These are phyloP conservation scores for Zasmidium citrigriseum DNA, from an alignment of 2,329 filamentous ascomycete species.

Conservation along the genomic window DNA sequence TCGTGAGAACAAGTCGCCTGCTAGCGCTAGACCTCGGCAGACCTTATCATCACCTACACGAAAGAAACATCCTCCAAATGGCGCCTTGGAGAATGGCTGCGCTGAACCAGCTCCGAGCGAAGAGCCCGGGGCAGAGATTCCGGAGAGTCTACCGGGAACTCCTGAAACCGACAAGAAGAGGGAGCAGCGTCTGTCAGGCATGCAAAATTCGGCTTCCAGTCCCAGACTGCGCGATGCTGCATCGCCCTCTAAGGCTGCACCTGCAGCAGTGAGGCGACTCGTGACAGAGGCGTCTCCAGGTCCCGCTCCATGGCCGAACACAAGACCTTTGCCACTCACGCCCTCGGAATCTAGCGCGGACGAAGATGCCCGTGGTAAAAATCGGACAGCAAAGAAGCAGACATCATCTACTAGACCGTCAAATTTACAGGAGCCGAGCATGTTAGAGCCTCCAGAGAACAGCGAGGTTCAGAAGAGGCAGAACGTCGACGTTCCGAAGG, in stretches of 20 bases:
- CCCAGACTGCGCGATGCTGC: background rate
- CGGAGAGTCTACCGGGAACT: background rate
- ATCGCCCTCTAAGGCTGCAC: background rate
- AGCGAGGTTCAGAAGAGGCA: background rate
- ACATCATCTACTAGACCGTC: background rate
- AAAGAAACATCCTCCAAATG: background rate
- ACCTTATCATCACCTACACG: background rate
- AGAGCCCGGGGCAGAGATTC: background rate
- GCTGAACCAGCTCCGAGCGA: background rate
- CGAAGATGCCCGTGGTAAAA: background rate
- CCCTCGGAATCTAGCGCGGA: background rate
- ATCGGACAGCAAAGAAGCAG: background rate
- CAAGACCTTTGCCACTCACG: background rate
- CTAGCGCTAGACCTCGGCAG: background rate
- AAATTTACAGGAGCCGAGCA: background rate
- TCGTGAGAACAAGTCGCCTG: background rate
- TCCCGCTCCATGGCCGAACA: background rate
- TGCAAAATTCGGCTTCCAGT: background rate
- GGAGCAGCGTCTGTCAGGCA: background rate
- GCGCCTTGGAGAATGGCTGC: background rate
- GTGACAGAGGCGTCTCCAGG: background rate
- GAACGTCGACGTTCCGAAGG: no score
- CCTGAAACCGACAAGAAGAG: background rate
- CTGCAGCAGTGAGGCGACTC: background rate
- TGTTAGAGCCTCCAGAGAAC: background rate